A percentile compares a stretch with the other conserved stretches of the same genome.
Conservation (phyloP, 169 alveolate species). For the Amoebophrya sp. region DNA sequence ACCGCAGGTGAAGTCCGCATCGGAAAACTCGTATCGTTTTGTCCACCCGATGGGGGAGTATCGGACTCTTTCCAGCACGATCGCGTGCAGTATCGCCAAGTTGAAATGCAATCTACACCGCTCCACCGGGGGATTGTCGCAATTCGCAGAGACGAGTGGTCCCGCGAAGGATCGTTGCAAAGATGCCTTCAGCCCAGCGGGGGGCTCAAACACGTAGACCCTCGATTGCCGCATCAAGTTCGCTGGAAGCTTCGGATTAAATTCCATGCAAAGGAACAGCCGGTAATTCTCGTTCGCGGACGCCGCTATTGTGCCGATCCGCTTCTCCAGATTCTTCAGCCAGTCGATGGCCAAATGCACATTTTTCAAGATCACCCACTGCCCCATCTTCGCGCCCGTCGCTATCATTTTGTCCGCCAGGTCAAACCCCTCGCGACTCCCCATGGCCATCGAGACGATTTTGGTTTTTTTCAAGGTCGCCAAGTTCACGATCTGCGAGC, state of each 20-base stretch:
- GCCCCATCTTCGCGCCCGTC: slow-evolving; percentile 86
- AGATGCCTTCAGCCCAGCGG: slow-evolving; percentile 89
- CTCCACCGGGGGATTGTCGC: slow-evolving; percentile 42
- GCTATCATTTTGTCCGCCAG: slow-evolving; percentile 80
- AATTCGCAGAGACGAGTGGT: slow-evolving; percentile 32
- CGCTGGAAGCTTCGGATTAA: slow-evolving; percentile 82
- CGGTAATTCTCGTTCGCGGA: slow-evolving; percentile 71
- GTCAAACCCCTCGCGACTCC: slow-evolving; percentile 90
- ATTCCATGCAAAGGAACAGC: slow-evolving; percentile 94
- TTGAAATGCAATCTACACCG: slow-evolving; percentile 79
- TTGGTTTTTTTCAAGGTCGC: not conserved
- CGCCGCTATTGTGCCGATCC: slow-evolving; percentile 75
- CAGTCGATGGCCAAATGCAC: slow-evolving; percentile 93
- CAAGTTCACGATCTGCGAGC: slow-evolving; percentile 50
- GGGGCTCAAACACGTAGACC: slow-evolving; percentile 93
- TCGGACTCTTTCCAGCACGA: slow-evolving; percentile 82
- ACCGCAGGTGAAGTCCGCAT: slow-evolving; percentile 91
- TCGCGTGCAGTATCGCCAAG: slow-evolving; percentile 94
- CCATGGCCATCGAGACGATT: slow-evolving; percentile 90
- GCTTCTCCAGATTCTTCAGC: slow-evolving; percentile 89
- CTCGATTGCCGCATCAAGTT: slow-evolving; percentile 86
- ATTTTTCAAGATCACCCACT: slow-evolving; percentile 94
- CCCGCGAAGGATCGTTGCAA: slow-evolving; percentile 63
- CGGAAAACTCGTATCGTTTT: slow-evolving; percentile 91
- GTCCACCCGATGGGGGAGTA: slow-evolving; percentile 78